These are phyloP conservation scores for Colletotrichum abscissum DNA, from an alignment of 2,329 filamentous ascomycete species.

Conservation along the genomic window DNA sequence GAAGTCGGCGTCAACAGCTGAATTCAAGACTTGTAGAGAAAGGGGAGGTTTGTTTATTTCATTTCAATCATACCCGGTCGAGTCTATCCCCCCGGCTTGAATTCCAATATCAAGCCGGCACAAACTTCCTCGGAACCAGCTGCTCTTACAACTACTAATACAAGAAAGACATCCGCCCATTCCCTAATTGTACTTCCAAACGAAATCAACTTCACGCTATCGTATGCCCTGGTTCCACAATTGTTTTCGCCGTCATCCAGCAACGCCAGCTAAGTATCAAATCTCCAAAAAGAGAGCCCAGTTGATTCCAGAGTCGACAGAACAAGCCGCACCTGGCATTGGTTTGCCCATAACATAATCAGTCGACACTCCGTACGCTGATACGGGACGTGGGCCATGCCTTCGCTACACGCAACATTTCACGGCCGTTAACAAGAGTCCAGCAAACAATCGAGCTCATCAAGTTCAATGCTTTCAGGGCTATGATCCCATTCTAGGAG, in stretches of 20 bases:
- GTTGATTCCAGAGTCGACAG: not conserved
- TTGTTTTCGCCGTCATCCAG: not conserved
- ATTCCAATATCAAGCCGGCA: not conserved
- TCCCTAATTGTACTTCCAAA: not conserved
- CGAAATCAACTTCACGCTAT: not conserved
- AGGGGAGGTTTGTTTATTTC: conserved; percentile 33
- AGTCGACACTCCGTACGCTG: not conserved
- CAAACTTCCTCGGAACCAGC: not conserved
- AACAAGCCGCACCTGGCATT: not conserved
- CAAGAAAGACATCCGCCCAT: not conserved
- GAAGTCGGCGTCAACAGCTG: not conserved
- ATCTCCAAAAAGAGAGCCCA: not conserved
- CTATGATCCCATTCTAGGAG: conserved; percentile 73
- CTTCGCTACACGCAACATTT: conserved; percentile 18
- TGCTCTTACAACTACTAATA: conserved; percentile 14
- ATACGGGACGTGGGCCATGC: not conserved
- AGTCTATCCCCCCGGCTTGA: not conserved
- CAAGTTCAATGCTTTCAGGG: conserved; percentile 90
- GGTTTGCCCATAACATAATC: not conserved
- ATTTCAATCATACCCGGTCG: conserved; percentile 24
- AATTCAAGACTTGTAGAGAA: not conserved
- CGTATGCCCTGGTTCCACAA: not conserved
- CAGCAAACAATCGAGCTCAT: conserved; percentile 91
- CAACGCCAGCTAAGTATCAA: not conserved
- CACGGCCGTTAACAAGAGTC: conserved; percentile 70